Evolutionary conservation across 1,284 basidiomycete genomes (phyloP).

Genomic region (Cryptococcus sp.): DNA sequence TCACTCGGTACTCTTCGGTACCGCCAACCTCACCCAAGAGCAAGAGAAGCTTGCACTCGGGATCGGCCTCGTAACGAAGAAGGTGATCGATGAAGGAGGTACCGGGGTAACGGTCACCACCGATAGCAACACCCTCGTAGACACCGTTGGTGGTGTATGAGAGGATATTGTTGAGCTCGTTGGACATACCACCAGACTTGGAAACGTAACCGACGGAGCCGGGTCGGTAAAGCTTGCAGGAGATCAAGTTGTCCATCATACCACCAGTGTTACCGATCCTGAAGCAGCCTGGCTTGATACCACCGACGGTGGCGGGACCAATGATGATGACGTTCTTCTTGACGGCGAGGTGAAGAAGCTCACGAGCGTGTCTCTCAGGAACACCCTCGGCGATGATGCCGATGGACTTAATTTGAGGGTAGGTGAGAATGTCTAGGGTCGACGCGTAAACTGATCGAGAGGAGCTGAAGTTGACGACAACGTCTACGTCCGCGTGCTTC

Average conservation of each 20-base stretch:
- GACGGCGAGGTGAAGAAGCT: slow-evolving; percentile 88
- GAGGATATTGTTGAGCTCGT: slow-evolving; percentile 99
- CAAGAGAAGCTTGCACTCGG: slow-evolving; percentile 98
- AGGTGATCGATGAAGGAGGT: slow-evolving; percentile 99
- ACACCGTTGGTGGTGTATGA: slow-evolving; percentile 97
- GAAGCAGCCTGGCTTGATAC: slow-evolving; percentile 99
- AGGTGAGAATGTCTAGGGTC: slow-evolving; percentile 83
- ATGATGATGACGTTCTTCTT: slow-evolving; percentile 91
- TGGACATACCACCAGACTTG: slow-evolving; percentile 99
- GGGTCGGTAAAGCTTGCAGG: slow-evolving; percentile 96
- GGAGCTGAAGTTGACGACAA: slow-evolving; percentile 97
- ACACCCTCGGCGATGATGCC: slow-evolving; percentile 99
- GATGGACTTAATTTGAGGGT: slow-evolving; percentile 75
- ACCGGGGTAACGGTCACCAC: slow-evolving; percentile 98
- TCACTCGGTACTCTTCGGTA: slow-evolving; percentile 98
- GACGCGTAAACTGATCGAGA: slow-evolving; percentile 93
- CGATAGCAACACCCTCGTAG: slow-evolving; percentile 99
- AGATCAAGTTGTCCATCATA: slow-evolving; percentile 99
- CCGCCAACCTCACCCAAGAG: slow-evolving; percentile 98
- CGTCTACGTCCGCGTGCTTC: slow-evolving; percentile 96
- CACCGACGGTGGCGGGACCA: slow-evolving; percentile 97
- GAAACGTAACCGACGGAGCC: slow-evolving; percentile 98
- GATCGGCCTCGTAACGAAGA: slow-evolving; percentile 94
- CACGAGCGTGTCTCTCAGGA: slow-evolving; percentile 93
- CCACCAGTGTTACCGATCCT: slow-evolving; percentile 99